A percentile compares a stretch with the other conserved stretches of the same genome.
Evolutionary conservation across 2,329 filamentous ascomycete genomes (phyloP).

Genomic region (Arachnomyces sp.): DNA sequence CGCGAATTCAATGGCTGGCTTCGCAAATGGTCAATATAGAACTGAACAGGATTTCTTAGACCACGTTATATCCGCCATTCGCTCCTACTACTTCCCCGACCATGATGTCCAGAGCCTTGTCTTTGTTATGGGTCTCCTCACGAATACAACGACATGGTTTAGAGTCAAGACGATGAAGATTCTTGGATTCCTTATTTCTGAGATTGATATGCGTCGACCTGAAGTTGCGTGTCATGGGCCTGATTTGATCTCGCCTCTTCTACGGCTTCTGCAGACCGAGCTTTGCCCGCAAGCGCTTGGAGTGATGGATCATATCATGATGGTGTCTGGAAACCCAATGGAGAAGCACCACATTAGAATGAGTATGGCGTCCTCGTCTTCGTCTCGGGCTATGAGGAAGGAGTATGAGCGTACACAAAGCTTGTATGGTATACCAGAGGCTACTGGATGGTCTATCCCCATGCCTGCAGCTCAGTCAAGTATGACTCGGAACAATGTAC

Average conservation of each 20-base stretch:
- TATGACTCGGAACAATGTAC: slow-evolving; percentile 80
- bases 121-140: slow-evolving; percentile 83
- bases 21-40: slow-evolving; percentile 58
- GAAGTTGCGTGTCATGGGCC: slow-evolving; percentile 87
- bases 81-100: slow-evolving; percentile 68
- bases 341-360: slow-evolving; percentile 92
- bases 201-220: slow-evolving; percentile 85
- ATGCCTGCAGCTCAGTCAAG: slow-evolving; percentile 84
- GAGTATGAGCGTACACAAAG: slow-evolving; percentile 93
- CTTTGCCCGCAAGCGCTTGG: slow-evolving; percentile 87
- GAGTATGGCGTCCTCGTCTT: slow-evolving; percentile 84
- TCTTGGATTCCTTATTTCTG: slow-evolving; percentile 72
- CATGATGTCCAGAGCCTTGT: slow-evolving; percentile 79
- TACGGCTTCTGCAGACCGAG: slow-evolving; percentile 83
- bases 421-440: slow-evolving; percentile 91
- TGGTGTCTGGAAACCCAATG: slow-evolving; percentile 82
- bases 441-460: slow-evolving; percentile 92
- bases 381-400: slow-evolving; percentile 77
- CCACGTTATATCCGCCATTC: slow-evolving; percentile 65
- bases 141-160: slow-evolving; percentile 81
- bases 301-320: slow-evolving; percentile 91
- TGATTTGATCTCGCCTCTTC: slow-evolving; percentile 85
- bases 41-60: slow-evolving; percentile 66
- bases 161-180: slow-evolving; percentile 90
- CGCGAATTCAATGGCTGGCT: slow-evolving; percentile 60